A percentile compares a stretch with the other conserved stretches of the same genome.
Conservation (phyloP, 345 rosid genomes). For the Eucalyptus virginea region DNA sequence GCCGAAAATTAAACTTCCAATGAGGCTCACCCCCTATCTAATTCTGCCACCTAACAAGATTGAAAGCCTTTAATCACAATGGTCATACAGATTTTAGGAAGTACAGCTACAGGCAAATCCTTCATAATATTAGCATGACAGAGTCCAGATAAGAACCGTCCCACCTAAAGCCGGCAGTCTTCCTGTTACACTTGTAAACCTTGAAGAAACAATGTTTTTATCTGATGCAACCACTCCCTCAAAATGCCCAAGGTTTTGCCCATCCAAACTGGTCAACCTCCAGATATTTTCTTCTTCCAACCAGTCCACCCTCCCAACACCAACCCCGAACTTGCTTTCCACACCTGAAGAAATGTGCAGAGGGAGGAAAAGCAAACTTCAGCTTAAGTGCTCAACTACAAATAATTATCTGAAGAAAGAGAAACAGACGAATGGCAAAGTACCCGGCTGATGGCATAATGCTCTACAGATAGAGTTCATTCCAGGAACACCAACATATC, state of each 20-base stretch:
- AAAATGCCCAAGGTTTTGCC: slow-evolving; percentile 48
- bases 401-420: slow-evolving; percentile 5
- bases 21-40: neutral
- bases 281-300: slow-evolving; percentile 43
- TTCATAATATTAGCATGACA: neutral
- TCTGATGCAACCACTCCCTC: slow-evolving; percentile 61
- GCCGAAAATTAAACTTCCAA: neutral
- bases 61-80: neutral
- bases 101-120: neutral
- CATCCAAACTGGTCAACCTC: slow-evolving; percentile 51
- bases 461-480: slow-evolving; percentile 74
- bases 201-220: slow-evolving; percentile 53
- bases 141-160: neutral
- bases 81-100: neutral
- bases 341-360: slow-evolving; percentile 31
- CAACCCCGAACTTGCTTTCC: slow-evolving; percentile 48
- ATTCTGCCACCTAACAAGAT: neutral
- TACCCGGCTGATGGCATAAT: slow-evolving; percentile 56
- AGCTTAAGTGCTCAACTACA: neutral
- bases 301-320: slow-evolving; percentile 66
- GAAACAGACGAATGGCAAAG: neutral
- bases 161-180: slow-evolving; percentile 64
- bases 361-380: neutral
- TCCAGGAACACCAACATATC: slow-evolving; percentile 72
- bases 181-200: slow-evolving; percentile 46